Evolutionary conservation across 495 filamentous ascomycete species (phyloP).

Genomic region (Articulospora tetracladia): DNA sequence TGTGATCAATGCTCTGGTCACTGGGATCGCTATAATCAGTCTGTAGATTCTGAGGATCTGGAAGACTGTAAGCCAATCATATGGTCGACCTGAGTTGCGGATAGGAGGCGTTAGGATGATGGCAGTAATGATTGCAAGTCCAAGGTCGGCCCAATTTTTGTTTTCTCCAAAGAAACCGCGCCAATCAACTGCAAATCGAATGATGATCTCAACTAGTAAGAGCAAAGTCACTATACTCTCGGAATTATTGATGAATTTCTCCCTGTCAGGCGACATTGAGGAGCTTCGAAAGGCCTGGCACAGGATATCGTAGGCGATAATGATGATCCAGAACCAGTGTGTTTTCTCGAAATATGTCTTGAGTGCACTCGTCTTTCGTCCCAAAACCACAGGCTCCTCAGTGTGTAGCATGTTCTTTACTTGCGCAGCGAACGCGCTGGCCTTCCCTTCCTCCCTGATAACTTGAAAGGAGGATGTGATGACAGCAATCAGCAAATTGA

Average conservation of each 20-base stretch:
- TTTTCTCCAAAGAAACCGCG: conserved; percentile 67
- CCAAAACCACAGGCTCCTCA: conserved; percentile 40
- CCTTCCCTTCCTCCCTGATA: conserved; percentile 92
- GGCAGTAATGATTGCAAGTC: conserved; percentile 72
- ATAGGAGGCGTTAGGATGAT: conserved; percentile 86
- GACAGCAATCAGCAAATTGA: conserved; percentile 94
- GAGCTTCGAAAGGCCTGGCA: conserved; percentile 73
- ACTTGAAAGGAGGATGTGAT: conserved; percentile 99
- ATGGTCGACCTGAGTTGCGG: conserved; percentile 67
- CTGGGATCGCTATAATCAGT: conserved; percentile 81
- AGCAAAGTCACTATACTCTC: conserved; percentile 75
- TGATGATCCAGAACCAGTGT: conserved; percentile 70
- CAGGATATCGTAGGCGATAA: conserved; percentile 75
- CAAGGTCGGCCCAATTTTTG: conserved; percentile 76
- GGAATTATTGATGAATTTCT: conserved; percentile 50
- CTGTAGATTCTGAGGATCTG: conserved; percentile 92
- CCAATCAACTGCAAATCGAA: conserved; percentile 77
- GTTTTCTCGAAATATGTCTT: conserved; percentile 71
- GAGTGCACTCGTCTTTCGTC: conserved; percentile 48
- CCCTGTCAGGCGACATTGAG: conserved; percentile 56
- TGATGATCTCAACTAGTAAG: conserved; percentile 76
- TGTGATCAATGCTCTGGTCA: conserved; percentile 80
- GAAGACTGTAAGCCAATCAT: conserved; percentile 89
- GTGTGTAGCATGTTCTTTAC: conserved; percentile 43
- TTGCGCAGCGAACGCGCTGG: conserved; percentile 84